phyloP scores from a whole-genome alignment of 345 rosid species.

The Xanthoceras sorbifolium region DNA sequence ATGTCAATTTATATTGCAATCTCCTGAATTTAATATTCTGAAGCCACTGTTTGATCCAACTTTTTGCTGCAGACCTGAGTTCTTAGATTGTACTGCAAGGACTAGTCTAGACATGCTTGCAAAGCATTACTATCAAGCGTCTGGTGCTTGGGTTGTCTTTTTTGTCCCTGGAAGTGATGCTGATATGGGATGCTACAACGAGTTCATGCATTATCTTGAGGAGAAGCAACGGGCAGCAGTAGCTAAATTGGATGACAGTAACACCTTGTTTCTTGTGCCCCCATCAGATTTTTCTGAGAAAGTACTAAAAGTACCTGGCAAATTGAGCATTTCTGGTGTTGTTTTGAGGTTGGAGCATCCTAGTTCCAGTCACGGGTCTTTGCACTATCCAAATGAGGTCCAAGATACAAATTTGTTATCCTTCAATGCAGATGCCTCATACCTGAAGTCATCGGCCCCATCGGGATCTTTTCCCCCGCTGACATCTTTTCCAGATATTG shows the following conservation, averaged over 20 bases:
- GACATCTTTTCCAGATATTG: constrained; percentile 35
- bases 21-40: neutral
- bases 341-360: constrained; percentile 66
- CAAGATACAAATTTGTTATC: constrained; percentile 36
- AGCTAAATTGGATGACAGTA: constrained; percentile 84
- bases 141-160: constrained; percentile 92
- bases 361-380: constrained; percentile 45
- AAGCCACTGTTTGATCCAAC: constrained; percentile 5
- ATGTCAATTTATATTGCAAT: neutral
- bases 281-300: constrained; percentile 95
- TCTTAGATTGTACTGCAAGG: constrained; percentile 94
- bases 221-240: constrained; percentile 98
- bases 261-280: constrained; percentile 92
- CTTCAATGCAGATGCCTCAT: constrained; percentile 46
- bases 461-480: constrained; percentile 33
- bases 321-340: constrained; percentile 93
- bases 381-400: constrained; percentile 46
- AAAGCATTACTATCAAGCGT: constrained; percentile 92
- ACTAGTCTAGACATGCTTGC: constrained; percentile 94
- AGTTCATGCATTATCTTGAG: constrained; percentile 88
- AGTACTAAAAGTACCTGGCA: constrained; percentile 90
- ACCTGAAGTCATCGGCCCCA: constrained; percentile 35
- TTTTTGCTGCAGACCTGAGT: constrained; percentile 72
- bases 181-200: constrained; percentile 81
- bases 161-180: constrained; percentile 89